A percentile compares a stretch with the other conserved stretches of the same genome.
Conservation (phyloP, 2,329 filamentous ascomycete genomes). For the Claviceps maximensis region DNA sequence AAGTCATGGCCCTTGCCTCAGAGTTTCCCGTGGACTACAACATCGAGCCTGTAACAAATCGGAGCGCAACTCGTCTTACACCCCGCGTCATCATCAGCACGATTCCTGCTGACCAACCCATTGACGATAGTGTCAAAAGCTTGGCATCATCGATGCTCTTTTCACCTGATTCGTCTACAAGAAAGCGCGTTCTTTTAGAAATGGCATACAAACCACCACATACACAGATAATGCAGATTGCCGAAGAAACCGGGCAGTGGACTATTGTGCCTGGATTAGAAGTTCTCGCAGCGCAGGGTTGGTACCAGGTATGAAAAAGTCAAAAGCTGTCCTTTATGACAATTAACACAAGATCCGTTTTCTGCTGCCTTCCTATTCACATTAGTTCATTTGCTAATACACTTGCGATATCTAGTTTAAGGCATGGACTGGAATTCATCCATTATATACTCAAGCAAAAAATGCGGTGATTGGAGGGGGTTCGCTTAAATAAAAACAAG, state of each 20-base stretch:
- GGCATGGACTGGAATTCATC: slow-evolving; percentile 71
- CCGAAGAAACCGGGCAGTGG: slow-evolving; percentile 61
- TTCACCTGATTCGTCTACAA: slow-evolving; percentile 19
- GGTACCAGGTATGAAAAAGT: slow-evolving; percentile 58
- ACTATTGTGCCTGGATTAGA: slow-evolving; percentile 75
- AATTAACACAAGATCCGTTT: neutral
- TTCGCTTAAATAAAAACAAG: neutral
- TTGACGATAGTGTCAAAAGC: slow-evolving; percentile 58
- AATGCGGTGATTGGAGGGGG: slow-evolving; percentile 36
- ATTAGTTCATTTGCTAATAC: neutral
- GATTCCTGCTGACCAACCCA: slow-evolving; percentile 75
- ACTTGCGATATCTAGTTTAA: slow-evolving; percentile 42
- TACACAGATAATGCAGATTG: slow-evolving; percentile 76
- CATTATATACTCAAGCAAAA: slow-evolving; percentile 57
- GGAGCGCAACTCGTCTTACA: slow-evolving; percentile 36
- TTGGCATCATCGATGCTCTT: slow-evolving; percentile 43
- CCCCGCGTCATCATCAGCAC: slow-evolving; percentile 68
- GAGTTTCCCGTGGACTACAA: slow-evolving; percentile 66
- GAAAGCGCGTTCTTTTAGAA: slow-evolving; percentile 58
- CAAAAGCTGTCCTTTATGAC: slow-evolving; percentile 6
- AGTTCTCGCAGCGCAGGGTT: slow-evolving; percentile 78
- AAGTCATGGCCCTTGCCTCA: slow-evolving; percentile 52
- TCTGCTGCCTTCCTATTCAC: neutral
- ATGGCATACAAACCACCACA: slow-evolving; percentile 91
- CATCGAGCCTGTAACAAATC: slow-evolving; percentile 45